Percentiles rank a stretch among this genome's conserved stretches.
Evolutionary conservation across 495 filamentous ascomycete genomes (phyloP).

Genomic region (Massariosphaeria phaeospora): DNA sequence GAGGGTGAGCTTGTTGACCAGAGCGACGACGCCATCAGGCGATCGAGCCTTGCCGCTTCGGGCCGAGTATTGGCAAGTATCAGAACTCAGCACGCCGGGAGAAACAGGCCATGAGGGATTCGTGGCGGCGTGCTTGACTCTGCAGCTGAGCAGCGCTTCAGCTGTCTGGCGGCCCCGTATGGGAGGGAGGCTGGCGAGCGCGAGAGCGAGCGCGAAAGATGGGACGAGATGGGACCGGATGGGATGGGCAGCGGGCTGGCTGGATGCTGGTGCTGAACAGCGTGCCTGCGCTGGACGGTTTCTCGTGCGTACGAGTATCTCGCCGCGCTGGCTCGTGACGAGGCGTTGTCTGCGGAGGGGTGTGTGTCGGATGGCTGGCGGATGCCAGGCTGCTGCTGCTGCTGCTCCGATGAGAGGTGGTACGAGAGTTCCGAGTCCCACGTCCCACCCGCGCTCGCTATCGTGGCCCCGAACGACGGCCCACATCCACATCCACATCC

Average conservation of each 20-base stretch:
- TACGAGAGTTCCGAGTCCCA: constrained; percentile 1
- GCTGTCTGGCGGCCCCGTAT: background rate
- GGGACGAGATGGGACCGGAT: too few species aligned
- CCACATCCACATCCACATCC: background rate
- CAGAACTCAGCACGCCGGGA: background rate
- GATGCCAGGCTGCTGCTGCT: background rate
- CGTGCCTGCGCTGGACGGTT: too few species aligned
- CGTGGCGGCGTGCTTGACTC: background rate
- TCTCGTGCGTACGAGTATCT: too few species aligned
- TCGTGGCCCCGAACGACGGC: background rate
- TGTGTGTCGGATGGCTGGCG: too few species aligned
- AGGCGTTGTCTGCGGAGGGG: background rate
- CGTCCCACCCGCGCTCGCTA: background rate
- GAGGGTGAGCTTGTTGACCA: constrained; percentile 5
- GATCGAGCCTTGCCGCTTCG: constrained; percentile 19
- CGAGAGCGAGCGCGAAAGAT: too few species aligned
- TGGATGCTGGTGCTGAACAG: too few species aligned
- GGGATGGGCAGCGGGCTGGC: too few species aligned
- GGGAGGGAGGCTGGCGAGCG: background rate
- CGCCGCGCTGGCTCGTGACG: too few species aligned
- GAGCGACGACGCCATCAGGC: constrained; percentile 12
- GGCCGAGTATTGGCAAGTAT: background rate
- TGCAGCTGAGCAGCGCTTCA: background rate
- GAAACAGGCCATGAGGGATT: background rate
- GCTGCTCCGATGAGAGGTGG: background rate